These are phyloP conservation scores for Entomortierella beljakovae DNA, from an alignment of 192 early-diverging fungal species.

Conservation along the genomic window DNA sequence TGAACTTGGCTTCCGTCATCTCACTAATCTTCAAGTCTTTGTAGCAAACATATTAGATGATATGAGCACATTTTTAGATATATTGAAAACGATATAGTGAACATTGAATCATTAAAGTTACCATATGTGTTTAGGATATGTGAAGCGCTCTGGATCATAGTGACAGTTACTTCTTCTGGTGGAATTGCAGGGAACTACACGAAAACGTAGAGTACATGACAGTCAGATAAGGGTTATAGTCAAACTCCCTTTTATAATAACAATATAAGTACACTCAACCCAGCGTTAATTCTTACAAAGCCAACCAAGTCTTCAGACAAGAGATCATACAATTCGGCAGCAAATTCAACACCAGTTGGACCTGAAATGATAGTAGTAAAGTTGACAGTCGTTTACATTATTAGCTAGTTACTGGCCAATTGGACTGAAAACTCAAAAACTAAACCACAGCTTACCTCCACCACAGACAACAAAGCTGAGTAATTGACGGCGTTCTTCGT, in stretches of 20 bases:
- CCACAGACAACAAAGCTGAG: slow-evolving; percentile 81
- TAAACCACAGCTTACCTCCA: slow-evolving; percentile 63
- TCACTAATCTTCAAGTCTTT: slow-evolving; percentile 68
- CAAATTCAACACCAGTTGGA: slow-evolving; percentile 74
- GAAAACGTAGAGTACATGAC: background rate
- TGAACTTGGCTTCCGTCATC: slow-evolving; percentile 74
- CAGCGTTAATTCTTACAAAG: slow-evolving; percentile 67
- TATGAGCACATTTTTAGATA: no score
- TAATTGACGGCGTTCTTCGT: slow-evolving; percentile 68
- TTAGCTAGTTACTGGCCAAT: no score
- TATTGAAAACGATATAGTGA: no score
- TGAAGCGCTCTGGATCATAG: slow-evolving; percentile 74
- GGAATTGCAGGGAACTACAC: slow-evolving; percentile 72
- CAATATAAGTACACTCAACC: no score
- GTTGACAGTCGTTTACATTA: no score
- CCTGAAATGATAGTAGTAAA: slow-evolving; percentile 31
- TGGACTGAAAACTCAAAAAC: no score
- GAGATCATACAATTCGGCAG: slow-evolving; percentile 68
- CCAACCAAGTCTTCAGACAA: slow-evolving; percentile 68
- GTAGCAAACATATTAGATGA: no score
- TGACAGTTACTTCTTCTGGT: slow-evolving; percentile 64
- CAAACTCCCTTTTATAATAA: no score
- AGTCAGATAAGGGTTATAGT: background rate
- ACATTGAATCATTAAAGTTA: no score
- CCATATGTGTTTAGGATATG: slow-evolving; percentile 81